phyloP scores from a whole-genome alignment of 108 stramenopile genomes.

The Seminavis robusta region DNA sequence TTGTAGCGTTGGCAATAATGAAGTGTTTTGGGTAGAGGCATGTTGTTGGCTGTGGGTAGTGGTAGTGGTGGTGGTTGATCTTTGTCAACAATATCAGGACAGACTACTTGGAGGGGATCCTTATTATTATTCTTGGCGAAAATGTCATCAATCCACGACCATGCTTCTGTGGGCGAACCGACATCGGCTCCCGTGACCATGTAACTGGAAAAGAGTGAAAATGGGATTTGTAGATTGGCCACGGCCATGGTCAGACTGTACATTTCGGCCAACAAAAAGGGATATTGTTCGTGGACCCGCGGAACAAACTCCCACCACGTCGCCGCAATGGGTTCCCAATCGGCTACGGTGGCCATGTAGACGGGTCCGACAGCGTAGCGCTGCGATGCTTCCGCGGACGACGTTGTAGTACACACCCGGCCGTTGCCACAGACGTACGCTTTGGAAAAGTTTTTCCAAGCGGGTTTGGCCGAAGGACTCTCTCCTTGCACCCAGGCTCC shows the following conservation, averaged over 20 bases:
- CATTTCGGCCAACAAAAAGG: slow-evolving; percentile 45
- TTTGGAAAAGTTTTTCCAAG: not conserved
- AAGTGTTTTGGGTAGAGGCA: slow-evolving; percentile 36
- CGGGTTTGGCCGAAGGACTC: not conserved
- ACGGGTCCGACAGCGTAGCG: slow-evolving; percentile 45
- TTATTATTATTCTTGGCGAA: too few species aligned
- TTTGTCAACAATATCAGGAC: too few species aligned
- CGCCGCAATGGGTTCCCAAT: slow-evolving; percentile 70
- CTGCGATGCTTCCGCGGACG: slow-evolving; percentile 25
- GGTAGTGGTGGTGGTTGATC: too few species aligned
- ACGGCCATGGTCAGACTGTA: too few species aligned
- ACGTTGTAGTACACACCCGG: slow-evolving; percentile 9
- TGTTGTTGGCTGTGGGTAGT: too few species aligned
- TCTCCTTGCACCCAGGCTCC: slow-evolving; percentile 29
- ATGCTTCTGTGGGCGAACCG: too few species aligned
- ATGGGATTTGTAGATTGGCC: too few species aligned
- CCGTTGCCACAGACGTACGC: not conserved
- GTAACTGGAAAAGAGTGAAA: too few species aligned
- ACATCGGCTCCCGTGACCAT: too few species aligned
- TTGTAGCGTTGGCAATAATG: slow-evolving; percentile 66
- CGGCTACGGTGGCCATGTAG: slow-evolving; percentile 54
- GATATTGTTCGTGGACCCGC: slow-evolving; percentile 23
- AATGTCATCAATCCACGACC: too few species aligned
- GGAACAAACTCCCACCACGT: slow-evolving; percentile 62
- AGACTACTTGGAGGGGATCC: too few species aligned